Conservation (phyloP, 768 basidiomycete species). For the Boletellus emodensis region DNA sequence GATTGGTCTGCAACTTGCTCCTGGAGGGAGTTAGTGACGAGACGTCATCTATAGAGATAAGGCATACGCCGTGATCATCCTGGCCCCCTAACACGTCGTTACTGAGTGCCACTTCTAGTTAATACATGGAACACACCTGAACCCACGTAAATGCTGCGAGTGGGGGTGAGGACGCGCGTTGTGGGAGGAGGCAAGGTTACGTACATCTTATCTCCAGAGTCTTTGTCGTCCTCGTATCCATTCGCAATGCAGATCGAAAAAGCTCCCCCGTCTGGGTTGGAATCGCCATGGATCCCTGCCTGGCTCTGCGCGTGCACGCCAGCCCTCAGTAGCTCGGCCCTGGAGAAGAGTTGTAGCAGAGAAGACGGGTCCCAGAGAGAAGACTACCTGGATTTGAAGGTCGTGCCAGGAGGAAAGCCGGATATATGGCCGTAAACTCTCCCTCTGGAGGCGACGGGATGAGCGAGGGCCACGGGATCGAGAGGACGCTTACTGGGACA, state of each 20-base stretch:
- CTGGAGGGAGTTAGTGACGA: conserved; percentile 11
- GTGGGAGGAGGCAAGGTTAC: conserved; percentile 4
- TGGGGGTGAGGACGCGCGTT: not conserved
- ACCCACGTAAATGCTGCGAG: conserved; percentile 33
- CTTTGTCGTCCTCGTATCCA: conserved; percentile 41
- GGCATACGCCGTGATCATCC: conserved; percentile 13
- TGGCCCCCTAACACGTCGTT: conserved; percentile 21
- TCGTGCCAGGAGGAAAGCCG: conserved; percentile 16
- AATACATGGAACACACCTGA: conserved; percentile 15
- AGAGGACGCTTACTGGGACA: conserved; percentile 15
- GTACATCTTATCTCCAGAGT: conserved; percentile 36
- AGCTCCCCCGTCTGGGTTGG: conserved; percentile 25
- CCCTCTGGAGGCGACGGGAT: conserved; percentile 3
- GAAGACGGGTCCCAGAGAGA: not conserved
- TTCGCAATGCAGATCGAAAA: conserved; percentile 41
- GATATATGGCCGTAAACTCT: conserved; percentile 30
- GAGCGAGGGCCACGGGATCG: not conserved
- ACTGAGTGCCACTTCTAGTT: not conserved
- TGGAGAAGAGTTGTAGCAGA: conserved; percentile 3
- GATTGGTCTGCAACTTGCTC: conserved; percentile 22
- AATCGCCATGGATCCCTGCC: conserved; percentile 40
- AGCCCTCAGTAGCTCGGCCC: conserved; percentile 19
- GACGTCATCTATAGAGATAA: not conserved
- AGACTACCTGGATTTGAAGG: conserved; percentile 21
- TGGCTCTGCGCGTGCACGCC: conserved; percentile 33